Evolutionary conservation across 176 grass and related monocot genomes (phyloP).

Genomic region (Oryza coarctata): DNA sequence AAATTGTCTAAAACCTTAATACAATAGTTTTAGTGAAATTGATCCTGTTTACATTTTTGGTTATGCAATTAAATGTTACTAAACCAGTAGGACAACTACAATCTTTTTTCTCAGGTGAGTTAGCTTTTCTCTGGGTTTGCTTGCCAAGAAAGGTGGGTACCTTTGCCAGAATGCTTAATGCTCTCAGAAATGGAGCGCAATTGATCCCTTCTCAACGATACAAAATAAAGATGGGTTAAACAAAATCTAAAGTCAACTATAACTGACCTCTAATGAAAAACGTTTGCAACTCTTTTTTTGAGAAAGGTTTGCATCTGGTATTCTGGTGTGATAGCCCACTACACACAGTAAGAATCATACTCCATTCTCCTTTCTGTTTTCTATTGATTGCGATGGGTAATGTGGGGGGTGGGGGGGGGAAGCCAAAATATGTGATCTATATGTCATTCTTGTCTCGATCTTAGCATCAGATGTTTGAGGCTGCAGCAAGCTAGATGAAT

Average conservation of each 20-base stretch:
- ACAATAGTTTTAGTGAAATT: neutral
- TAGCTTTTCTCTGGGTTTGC: slow-evolving; percentile 35
- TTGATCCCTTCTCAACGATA: slow-evolving; percentile 35
- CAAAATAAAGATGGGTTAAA: slow-evolving; percentile 42
- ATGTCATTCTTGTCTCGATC: slow-evolving; percentile 37
- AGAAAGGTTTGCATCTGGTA: neutral
- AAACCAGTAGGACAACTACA: neutral
- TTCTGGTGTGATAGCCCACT: slow-evolving; percentile 30
- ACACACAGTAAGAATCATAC: slow-evolving; percentile 58
- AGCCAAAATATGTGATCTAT: slow-evolving; percentile 49
- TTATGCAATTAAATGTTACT: neutral
- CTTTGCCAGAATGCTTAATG: slow-evolving; percentile 47
- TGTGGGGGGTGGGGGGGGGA: slow-evolving; percentile 41
- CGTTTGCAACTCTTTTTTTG: slow-evolving; percentile 19
- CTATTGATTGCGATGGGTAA: slow-evolving; percentile 42
- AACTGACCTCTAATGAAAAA: slow-evolving; percentile 26
- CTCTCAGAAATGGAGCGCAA: neutral
- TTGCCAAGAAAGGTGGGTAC: slow-evolving; percentile 48
- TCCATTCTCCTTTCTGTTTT: slow-evolving; percentile 57
- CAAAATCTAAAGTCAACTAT: slow-evolving; percentile 24
- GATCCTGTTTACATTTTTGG: slow-evolving; percentile 9
- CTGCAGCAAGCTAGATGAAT: slow-evolving; percentile 36
- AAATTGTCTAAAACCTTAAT: neutral
- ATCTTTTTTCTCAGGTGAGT: neutral
- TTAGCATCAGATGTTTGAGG: slow-evolving; percentile 32